phyloP scores from a whole-genome alignment of 495 filamentous ascomycete genomes.

The Lophiotrema nucula region DNA sequence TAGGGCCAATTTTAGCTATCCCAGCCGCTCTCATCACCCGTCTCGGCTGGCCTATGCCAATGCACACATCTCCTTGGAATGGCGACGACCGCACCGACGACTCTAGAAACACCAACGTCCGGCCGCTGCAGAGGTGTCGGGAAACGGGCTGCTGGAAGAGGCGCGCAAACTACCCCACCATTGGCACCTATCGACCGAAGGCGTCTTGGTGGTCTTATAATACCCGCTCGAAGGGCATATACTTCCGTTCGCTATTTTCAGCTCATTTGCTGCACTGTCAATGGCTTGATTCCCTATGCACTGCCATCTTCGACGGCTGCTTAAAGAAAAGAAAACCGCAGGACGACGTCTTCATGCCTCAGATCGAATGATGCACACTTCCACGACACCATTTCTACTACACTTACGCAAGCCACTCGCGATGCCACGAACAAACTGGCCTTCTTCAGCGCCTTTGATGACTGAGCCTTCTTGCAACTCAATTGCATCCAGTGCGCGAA shows the following conservation, averaged over 20 bases:
- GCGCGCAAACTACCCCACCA: not conserved
- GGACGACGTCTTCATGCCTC: too few relatives aligned
- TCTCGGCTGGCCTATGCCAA: not conserved
- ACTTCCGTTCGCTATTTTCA: not conserved
- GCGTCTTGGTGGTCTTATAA: not conserved
- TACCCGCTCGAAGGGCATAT: not conserved
- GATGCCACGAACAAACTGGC: too few relatives aligned
- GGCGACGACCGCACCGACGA: not conserved
- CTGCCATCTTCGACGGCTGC: not conserved
- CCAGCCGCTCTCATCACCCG: not conserved
- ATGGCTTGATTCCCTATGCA: not conserved
- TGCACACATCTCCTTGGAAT: not conserved
- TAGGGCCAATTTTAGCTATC: not conserved
- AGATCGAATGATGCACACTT: too few relatives aligned
- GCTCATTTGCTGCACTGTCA: not conserved
- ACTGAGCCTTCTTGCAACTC: too few relatives aligned
- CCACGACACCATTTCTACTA: too few relatives aligned
- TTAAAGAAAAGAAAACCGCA: too few relatives aligned
- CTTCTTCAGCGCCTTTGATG: too few relatives aligned
- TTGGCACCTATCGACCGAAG: not conserved
- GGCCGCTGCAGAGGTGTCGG: not conserved
- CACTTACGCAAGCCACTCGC: too few relatives aligned
- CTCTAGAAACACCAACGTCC: not conserved
- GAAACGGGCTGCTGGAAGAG: conserved; percentile 4
- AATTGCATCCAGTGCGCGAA: too few relatives aligned